Evolutionary conservation across 2,329 filamentous ascomycete genomes (phyloP), one percentile per base, ranked within the genome.

Genomic region (Trichoderma endophyticum): DNA sequence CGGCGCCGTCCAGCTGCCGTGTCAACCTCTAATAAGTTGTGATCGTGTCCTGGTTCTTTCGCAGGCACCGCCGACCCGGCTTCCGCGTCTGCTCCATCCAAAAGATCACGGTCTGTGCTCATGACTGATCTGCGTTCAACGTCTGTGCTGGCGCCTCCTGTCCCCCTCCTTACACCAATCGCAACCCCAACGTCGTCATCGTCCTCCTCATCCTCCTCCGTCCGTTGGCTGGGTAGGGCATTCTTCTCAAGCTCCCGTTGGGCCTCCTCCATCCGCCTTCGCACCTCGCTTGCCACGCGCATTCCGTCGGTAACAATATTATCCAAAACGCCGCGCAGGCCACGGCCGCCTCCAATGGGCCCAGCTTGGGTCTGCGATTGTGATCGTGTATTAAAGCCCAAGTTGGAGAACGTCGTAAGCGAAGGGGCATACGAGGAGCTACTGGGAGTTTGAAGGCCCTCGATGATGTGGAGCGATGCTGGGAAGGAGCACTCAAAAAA

Each of bases 401-500:
- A 84, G 76, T 91, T 94, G 62, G 92, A 90, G 82, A 97, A 97
- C 1, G 94, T 97, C 1, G 93, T 97, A 21, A 98, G 89, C 68
- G 92, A 91, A 0, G 92, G 91, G 1, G 82, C 77, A 1, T 80
- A 75, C 0, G 79, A 76, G 14, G 79, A 75, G 5, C 78, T 73
- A 6, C 79, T 74, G 5, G 80, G 69, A 60, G 71, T 80, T 9
- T 81, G 79, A 3, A 89, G 78, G 32, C 87, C 87, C 14, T 97
- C 92, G 28, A 93, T 91, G 61, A 98, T 90, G 77, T 93, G 94
- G 88, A 99, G 97, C 1, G 94, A 97, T 66, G 93, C 90, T 0
- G 95, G 94, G 83, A 98, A 98, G 54, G 94, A 97, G 0, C 93
- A 93, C 83, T 99, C 96, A 80, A 99, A 99, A 83, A 99, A 99